phyloP scores from a whole-genome alignment of 2,329 filamentous ascomycete genomes.

The Penicillium sp. region DNA sequence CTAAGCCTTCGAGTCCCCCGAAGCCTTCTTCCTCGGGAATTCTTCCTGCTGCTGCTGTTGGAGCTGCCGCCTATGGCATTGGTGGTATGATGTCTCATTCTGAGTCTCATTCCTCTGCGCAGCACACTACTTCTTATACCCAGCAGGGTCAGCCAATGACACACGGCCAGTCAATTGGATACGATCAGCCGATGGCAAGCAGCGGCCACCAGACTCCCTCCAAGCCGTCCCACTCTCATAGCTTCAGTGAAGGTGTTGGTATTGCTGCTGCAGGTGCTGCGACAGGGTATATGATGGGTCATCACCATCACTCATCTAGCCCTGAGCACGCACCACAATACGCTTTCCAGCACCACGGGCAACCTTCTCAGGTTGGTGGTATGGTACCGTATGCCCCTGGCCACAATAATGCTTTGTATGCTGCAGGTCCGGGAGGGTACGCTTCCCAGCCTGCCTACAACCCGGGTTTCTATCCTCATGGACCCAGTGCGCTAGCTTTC shows the following conservation, averaged over 20 bases:
- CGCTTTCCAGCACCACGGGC: slow-evolving; percentile 32
- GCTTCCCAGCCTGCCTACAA: slow-evolving; percentile 33
- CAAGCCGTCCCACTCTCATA: slow-evolving; percentile 33
- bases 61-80: slow-evolving; percentile 45
- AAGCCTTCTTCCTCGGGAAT: slow-evolving; percentile 30
- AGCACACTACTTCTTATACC: slow-evolving; percentile 18
- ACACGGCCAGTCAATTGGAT: neutral
- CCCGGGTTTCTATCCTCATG: slow-evolving; percentile 32
- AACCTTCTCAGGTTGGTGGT: slow-evolving; percentile 19
- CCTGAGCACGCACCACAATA: slow-evolving; percentile 31
- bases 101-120: slow-evolving; percentile 18
- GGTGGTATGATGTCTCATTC: slow-evolving; percentile 31
- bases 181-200: slow-evolving; percentile 12
- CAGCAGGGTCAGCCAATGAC: neutral
- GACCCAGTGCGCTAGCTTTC: slow-evolving; percentile 45
- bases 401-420: slow-evolving; percentile 45
- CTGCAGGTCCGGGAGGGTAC: slow-evolving; percentile 38
- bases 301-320: slow-evolving; percentile 35
- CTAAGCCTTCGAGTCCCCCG: slow-evolving; percentile 21
- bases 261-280: slow-evolving; percentile 42
- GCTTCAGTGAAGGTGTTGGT: slow-evolving; percentile 35
- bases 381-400: slow-evolving; percentile 10
- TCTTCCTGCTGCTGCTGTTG: slow-evolving; percentile 29
- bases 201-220: slow-evolving; percentile 8
- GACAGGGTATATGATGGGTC: slow-evolving; percentile 41